Evolutionary conservation across 257 asterid species (phyloP).

Genomic region (Buddleja alternifolia): DNA sequence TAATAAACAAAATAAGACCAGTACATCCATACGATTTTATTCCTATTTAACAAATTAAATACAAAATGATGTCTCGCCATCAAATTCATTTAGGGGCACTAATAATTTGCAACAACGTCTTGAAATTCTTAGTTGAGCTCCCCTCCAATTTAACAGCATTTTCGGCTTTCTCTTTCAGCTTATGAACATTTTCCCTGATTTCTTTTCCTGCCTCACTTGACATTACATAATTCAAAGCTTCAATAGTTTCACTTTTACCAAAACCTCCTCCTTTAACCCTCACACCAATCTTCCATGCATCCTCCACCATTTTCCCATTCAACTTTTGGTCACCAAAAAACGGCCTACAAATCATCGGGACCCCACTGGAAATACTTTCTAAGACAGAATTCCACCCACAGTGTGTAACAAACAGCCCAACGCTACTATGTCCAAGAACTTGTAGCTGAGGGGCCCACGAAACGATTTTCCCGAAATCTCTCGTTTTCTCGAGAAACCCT

Average conservation of each 20-base stretch:
- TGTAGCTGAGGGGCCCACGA: conserved; percentile 72
- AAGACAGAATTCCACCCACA: conserved; percentile 79
- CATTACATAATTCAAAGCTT: conserved; percentile 34
- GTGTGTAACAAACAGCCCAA: conserved; percentile 68
- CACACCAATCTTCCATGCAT: conserved; percentile 54
- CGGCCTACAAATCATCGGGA: conserved; percentile 74
- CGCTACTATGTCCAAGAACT: conserved; percentile 43
- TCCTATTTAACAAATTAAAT: too few species aligned
- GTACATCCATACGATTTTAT: too few species aligned
- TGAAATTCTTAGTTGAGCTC: conserved; percentile 50
- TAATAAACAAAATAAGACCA: too few species aligned
- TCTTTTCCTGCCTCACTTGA: conserved; percentile 29
- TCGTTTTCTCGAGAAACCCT: conserved; percentile 55
- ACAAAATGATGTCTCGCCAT: too few species aligned
- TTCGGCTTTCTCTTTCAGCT: conserved; percentile 39
- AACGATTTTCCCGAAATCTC: conserved; percentile 45
- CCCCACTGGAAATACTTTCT: conserved; percentile 57
- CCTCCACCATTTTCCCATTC: conserved; percentile 62
- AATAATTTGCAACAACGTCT: conserved; percentile 43
- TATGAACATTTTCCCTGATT: conserved; percentile 40
- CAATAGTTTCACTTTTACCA: conserved; percentile 34
- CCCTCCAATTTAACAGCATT: conserved; percentile 45
- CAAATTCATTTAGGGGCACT: background rate
- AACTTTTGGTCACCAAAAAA: conserved; percentile 69
- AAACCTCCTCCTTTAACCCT: conserved; percentile 45